These are phyloP conservation scores for Thalassia testudinum DNA, from an alignment of 116 monocot genomes.

Conservation along the genomic window DNA sequence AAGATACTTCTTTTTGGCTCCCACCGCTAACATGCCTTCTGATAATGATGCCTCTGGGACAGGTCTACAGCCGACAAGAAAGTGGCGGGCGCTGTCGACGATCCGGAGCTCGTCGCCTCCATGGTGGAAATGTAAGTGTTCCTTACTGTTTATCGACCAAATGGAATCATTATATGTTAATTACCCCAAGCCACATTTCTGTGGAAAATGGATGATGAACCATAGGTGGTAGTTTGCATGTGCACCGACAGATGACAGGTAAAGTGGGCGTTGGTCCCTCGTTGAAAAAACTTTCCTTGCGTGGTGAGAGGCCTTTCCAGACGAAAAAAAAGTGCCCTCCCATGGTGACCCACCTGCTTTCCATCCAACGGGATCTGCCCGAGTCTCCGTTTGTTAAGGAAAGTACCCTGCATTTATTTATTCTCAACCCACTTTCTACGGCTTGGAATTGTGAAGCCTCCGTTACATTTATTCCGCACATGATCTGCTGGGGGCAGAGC, in stretches of 20 bases:
- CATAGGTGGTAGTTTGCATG: too few relatives aligned
- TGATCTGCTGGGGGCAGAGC: background rate
- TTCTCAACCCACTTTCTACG: background rate
- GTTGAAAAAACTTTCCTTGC: too few relatives aligned
- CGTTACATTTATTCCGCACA: background rate
- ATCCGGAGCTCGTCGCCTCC: conserved; percentile 12
- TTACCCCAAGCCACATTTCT: too few relatives aligned
- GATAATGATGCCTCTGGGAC: too few relatives aligned
- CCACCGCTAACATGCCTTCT: too few relatives aligned
- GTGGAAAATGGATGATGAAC: too few relatives aligned
- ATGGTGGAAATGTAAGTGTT: conserved; percentile 12
- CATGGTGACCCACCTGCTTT: background rate
- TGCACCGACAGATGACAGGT: background rate
- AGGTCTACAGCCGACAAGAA: background rate
- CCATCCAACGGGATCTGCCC: background rate
- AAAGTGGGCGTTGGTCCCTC: background rate
- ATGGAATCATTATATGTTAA: too few relatives aligned
- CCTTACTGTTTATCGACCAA: too few relatives aligned
- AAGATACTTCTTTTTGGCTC: too few relatives aligned
- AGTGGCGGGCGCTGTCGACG: conserved; percentile 10
- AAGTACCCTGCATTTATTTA: conserved; percentile 1
- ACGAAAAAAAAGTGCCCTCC: background rate
- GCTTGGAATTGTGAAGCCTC: background rate
- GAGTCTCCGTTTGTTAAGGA: too few relatives aligned
- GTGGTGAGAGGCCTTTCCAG: too few relatives aligned